These are phyloP conservation scores for Pilatotrama ljubarskyi DNA, from an alignment of 768 basidiomycete species.

Conservation along the genomic window DNA sequence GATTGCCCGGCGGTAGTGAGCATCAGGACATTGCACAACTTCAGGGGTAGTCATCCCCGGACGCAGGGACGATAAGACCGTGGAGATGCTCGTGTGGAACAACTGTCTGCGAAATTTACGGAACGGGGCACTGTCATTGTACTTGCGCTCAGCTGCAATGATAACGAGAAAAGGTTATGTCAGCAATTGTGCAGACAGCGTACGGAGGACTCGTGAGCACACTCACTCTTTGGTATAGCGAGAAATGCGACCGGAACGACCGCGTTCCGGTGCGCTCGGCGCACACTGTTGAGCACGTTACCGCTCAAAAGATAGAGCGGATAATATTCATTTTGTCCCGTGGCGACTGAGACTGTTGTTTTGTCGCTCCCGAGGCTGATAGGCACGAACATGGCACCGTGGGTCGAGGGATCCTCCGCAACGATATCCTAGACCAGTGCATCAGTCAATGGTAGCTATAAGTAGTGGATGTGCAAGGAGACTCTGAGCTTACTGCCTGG, in stretches of 20 bases:
- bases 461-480: not conserved
- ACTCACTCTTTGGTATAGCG: slow-evolving; percentile 35
- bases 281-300: slow-evolving; percentile 21
- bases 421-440: not conserved
- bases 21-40: slow-evolving; percentile 16
- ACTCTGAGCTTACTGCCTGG: slow-evolving; percentile 2
- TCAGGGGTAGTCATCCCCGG: slow-evolving; percentile 18
- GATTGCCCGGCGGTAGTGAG: slow-evolving; percentile 17
- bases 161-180: too few species aligned
- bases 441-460: not conserved
- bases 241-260: slow-evolving; percentile 27
- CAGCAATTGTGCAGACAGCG: too few species aligned
- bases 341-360: slow-evolving; percentile 28
- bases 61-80: slow-evolving; percentile 11
- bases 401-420: not conserved
- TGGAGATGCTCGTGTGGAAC: slow-evolving; percentile 10
- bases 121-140: not conserved
- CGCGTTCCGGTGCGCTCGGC: slow-evolving; percentile 26
- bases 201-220: not conserved
- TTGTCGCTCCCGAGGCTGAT: slow-evolving; percentile 5
- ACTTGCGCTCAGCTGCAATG: not conserved
- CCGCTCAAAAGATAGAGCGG: slow-evolving; percentile 31
- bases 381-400: not conserved
- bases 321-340: slow-evolving; percentile 31
- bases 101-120: slow-evolving; percentile 18